Conservation (phyloP, 768 basidiomycete species). For the Austroboletus festivus region DNA sequence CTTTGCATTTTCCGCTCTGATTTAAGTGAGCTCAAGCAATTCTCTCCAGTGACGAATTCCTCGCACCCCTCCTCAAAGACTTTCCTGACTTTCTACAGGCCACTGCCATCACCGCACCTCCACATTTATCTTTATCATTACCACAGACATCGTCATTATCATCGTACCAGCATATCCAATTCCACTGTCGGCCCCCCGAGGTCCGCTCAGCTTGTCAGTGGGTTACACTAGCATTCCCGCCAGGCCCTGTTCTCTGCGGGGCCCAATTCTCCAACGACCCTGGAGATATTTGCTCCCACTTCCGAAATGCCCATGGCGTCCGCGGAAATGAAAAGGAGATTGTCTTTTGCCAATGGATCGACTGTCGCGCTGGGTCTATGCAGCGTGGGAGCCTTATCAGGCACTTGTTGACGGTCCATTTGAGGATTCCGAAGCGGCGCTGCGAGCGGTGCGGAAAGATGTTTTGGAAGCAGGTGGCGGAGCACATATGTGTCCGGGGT, state of each 20-base stretch:
- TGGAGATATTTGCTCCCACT: constrained; percentile 4
- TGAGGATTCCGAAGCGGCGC: constrained; percentile 12
- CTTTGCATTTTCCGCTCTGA: no score
- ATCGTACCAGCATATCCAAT: no score
- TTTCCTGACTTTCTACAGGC: no score
- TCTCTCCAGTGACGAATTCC: no score
- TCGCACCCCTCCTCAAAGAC: no score
- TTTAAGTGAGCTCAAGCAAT: no score
- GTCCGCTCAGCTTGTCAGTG: no score
- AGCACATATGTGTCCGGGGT: constrained; percentile 14
- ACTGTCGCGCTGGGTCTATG: constrained; percentile 12
- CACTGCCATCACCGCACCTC: no score
- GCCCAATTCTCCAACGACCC: constrained; percentile 3
- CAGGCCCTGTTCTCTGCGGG: constrained; percentile 3
- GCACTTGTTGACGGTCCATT: constrained; percentile 16
- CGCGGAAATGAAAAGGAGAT: constrained; percentile 16
- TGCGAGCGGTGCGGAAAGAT: constrained; percentile 11
- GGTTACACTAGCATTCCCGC: no score
- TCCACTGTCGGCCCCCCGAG: no score
- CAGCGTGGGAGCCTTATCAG: constrained; percentile 19
- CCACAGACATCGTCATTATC: no score
- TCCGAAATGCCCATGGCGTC: constrained; percentile 11
- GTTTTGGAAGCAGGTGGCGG: constrained; percentile 15
- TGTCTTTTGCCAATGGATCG: constrained; percentile 10
- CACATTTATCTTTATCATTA: no score